A percentile compares a stretch with the other conserved stretches of the same genome.
Evolutionary conservation across 2,329 filamentous ascomycete genomes (phyloP).

Genomic region (Hypoxylon sp.): DNA sequence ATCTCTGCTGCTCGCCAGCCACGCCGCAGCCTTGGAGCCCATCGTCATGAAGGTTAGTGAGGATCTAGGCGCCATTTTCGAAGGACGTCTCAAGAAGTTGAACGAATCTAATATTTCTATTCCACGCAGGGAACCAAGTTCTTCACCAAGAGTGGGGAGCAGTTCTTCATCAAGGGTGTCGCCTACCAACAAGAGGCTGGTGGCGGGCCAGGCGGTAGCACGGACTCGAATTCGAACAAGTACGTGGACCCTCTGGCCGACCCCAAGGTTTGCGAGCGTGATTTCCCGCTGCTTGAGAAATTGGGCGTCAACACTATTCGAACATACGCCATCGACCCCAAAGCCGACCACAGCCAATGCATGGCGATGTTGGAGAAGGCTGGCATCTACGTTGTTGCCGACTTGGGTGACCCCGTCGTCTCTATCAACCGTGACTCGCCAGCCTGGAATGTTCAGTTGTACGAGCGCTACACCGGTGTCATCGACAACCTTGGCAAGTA

Average conservation of each 20-base stretch:
- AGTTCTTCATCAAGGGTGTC: constrained; percentile 76
- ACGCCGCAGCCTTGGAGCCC: constrained; percentile 48
- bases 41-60: constrained; percentile 51
- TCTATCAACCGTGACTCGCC: constrained; percentile 79
- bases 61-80: neutral
- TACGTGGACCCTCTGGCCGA: constrained; percentile 80
- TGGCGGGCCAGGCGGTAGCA: constrained; percentile 57
- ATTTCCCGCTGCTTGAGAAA: constrained; percentile 75
- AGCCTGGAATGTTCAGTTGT: constrained; percentile 76
- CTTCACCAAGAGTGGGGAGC: constrained; percentile 73
- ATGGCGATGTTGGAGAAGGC: constrained; percentile 77
- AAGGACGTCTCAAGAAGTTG: too few relatives aligned
- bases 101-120: constrained; percentile 17
- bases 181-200: constrained; percentile 78
- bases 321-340: constrained; percentile 81
- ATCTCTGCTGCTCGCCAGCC: constrained; percentile 47
- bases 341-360: constrained; percentile 74
- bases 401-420: constrained; percentile 75
- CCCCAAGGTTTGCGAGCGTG: constrained; percentile 71
- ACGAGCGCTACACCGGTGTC: constrained; percentile 76
- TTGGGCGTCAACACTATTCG: constrained; percentile 81
- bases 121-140: constrained; percentile 60
- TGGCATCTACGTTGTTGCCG: constrained; percentile 83
- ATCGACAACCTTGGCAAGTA: constrained; percentile 77
- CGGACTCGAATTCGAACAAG: constrained; percentile 51